phyloP scores from a whole-genome alignment of 2,329 filamentous ascomycete genomes.

The Sporothrix inflata region DNA sequence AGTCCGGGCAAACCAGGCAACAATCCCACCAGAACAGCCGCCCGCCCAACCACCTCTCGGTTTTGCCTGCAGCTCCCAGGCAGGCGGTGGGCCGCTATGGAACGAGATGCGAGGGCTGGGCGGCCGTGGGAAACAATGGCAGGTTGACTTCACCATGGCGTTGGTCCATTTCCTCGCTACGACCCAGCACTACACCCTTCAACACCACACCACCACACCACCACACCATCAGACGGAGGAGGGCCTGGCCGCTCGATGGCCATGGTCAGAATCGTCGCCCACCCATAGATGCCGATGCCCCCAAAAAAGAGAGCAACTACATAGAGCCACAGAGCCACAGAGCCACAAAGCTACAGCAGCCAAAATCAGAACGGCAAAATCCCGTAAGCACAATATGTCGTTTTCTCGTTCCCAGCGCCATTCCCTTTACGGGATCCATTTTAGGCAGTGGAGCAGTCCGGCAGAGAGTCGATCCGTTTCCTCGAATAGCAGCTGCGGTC shows the following conservation, averaged over 20 bases:
- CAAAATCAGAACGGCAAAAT: neutral
- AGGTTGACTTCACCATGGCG: neutral
- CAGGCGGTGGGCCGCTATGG: neutral
- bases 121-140: neutral
- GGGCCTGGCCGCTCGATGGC: neutral
- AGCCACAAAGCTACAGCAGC: neutral
- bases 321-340: neutral
- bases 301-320: constrained; percentile 1
- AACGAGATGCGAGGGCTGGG: constrained; percentile 13
- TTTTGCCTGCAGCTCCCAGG: constrained; percentile 17
- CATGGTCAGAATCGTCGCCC: neutral
- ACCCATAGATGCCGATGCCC: constrained; percentile 6
- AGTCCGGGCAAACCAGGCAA: constrained; percentile 21
- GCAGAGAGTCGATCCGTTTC: constrained; percentile 12
- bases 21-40: constrained; percentile 9
- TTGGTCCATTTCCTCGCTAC: neutral
- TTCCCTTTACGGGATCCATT: neutral
- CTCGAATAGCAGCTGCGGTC: constrained; percentile 8
- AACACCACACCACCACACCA: neutral
- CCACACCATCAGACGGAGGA: neutral
- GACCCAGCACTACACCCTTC: neutral
- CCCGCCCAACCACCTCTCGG: neutral
- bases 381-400: constrained; percentile 8
- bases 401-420: constrained; percentile 1
- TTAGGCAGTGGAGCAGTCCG: constrained; percentile 23